These are phyloP conservation scores for Lantana camara DNA, from an alignment of 257 asterid genomes.

Conservation along the genomic window DNA sequence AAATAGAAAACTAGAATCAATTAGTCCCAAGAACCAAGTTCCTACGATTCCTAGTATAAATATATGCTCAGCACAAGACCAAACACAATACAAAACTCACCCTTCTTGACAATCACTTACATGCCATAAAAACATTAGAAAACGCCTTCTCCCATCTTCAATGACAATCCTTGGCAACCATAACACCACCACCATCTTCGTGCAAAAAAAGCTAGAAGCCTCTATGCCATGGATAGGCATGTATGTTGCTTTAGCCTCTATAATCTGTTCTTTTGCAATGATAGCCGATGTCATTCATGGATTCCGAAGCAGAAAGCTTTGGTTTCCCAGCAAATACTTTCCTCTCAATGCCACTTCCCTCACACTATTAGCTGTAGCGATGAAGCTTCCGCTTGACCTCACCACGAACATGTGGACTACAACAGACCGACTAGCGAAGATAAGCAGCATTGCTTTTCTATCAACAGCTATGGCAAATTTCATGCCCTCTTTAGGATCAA, in stretches of 20 bases:
- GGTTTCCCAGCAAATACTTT: slow-evolving; percentile 46
- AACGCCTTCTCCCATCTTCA: no score
- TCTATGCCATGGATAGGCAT: slow-evolving; percentile 16
- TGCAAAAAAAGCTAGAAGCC: neutral
- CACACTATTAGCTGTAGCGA: slow-evolving; percentile 36
- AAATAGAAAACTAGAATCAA: no score
- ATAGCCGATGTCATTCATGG: slow-evolving; percentile 20
- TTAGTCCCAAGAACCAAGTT: no score
- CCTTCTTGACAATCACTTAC: no score
- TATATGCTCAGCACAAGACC: no score
- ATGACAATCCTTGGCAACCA: no score
- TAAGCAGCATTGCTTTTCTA: slow-evolving; percentile 47
- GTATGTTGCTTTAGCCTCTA: slow-evolving; percentile 38
- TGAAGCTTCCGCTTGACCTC: slow-evolving; percentile 46
- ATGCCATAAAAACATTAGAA: no score
- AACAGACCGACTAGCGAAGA: slow-evolving; percentile 40
- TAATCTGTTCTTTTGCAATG: slow-evolving; percentile 23
- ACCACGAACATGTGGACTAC: slow-evolving; percentile 37
- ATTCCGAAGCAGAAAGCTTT: slow-evolving; percentile 19
- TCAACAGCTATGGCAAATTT: slow-evolving; percentile 45
- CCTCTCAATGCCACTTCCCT: slow-evolving; percentile 40
- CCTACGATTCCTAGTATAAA: no score
- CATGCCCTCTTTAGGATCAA: slow-evolving; percentile 42
- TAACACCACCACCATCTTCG: no score
- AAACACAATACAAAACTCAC: no score